Conservation (phyloP, 805 yeast species). For the Spathaspora gorwiae region DNA sequence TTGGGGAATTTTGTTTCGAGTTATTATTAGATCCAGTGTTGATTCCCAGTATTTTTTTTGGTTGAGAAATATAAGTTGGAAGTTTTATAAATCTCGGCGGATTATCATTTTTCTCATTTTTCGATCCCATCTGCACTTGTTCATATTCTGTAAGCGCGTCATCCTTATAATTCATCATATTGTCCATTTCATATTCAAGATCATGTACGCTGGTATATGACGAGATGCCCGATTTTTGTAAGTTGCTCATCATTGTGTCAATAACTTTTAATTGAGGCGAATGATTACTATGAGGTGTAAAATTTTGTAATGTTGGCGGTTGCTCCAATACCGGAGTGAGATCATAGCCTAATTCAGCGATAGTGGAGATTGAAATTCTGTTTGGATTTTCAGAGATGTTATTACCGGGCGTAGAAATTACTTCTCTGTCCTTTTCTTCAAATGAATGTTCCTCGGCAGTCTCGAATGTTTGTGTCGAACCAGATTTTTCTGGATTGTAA, state of each 20-base stretch:
- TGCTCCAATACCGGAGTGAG: slow-evolving; percentile 22
- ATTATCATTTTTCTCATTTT: not conserved
- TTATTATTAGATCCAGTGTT: not conserved
- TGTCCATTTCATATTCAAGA: not conserved
- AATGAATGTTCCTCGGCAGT: slow-evolving; percentile 17
- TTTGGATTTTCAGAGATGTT: not conserved
- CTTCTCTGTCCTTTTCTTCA: not conserved
- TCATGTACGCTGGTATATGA: not conserved
- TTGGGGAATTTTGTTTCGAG: no score
- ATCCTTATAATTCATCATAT: not conserved
- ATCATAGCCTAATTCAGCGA: slow-evolving; percentile 18
- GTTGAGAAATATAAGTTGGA: not conserved
- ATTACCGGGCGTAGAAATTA: no score
- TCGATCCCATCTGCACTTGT: not conserved
- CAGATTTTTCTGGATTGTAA: not conserved
- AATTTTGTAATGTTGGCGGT: slow-evolving; percentile 21
- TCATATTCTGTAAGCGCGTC: not conserved
- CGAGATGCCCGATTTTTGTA: not conserved
- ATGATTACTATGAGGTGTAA: slow-evolving; percentile 12
- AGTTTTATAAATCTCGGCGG: slow-evolving; percentile 1
- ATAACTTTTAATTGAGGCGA: slow-evolving; percentile 9
- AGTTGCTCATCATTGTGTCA: not conserved
- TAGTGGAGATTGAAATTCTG: slow-evolving; percentile 16
- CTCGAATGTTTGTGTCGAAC: slow-evolving; percentile 23
- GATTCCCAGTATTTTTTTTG: not conserved